phyloP scores from a whole-genome alignment of 768 basidiomycete genomes.

The Leccinum sublutescens region DNA sequence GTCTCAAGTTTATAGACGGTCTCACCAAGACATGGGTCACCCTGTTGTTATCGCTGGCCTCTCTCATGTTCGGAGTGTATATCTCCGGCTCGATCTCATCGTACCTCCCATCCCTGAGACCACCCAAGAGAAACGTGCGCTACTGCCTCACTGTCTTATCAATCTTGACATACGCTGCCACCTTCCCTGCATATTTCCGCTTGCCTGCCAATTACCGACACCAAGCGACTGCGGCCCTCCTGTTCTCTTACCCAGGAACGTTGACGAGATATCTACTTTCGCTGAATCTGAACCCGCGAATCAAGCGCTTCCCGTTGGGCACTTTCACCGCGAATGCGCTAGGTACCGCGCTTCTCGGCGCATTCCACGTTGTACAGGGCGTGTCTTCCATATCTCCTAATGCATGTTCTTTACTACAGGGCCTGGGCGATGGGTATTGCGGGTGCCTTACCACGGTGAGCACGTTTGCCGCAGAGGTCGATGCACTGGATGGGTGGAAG shows the following conservation, averaged over 20 bases:
- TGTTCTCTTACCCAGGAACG: conserved; percentile 89
- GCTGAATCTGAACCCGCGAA: conserved; percentile 61
- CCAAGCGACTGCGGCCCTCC: conserved; percentile 79
- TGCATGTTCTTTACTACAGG: conserved; percentile 75
- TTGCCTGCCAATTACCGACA: conserved; percentile 68
- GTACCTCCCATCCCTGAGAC: conserved; percentile 39
- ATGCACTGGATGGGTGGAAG: conserved; percentile 52
- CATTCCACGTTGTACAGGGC: conserved; percentile 70
- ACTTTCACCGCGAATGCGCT: conserved; percentile 73
- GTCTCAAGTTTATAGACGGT: conserved; percentile 78
- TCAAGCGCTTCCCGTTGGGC: conserved; percentile 68
- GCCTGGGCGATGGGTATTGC: conserved; percentile 88
- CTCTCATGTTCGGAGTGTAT: conserved; percentile 71
- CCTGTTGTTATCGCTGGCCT: conserved; percentile 69
- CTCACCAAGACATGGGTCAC: conserved; percentile 79
- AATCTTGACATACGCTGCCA: conserved; percentile 68
- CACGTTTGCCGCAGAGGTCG: conserved; percentile 84
- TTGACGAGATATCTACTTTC: conserved; percentile 82
- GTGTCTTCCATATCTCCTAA: conserved; percentile 40
- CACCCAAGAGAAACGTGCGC: conserved; percentile 46
- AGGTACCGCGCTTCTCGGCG: conserved; percentile 81
- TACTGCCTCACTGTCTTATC: conserved; percentile 53
- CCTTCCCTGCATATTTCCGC: conserved; percentile 76
- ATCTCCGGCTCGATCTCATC: conserved; percentile 46
- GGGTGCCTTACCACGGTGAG: conserved; percentile 94